Conservation (phyloP, 2,329 filamentous ascomycete genomes). For the Hymenoscyphus salicellus region DNA sequence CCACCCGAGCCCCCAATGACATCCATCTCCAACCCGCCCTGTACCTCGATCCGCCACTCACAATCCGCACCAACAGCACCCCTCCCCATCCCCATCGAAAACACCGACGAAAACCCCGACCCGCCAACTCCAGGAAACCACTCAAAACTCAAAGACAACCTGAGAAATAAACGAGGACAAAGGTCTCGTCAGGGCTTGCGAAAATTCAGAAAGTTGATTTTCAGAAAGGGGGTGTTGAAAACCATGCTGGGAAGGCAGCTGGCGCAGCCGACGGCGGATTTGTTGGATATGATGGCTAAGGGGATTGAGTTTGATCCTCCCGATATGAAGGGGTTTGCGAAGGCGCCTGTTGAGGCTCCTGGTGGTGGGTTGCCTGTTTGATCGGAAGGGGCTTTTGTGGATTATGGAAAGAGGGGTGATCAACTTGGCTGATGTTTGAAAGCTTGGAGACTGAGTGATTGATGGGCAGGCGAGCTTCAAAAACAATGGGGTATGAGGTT, state of each 20-base stretch:
- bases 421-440: background rate
- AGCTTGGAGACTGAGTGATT: background rate
- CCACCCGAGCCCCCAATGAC: background rate
- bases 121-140: background rate
- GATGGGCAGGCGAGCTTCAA: background rate
- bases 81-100: background rate
- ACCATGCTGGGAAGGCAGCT: conserved; percentile 30
- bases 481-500: too few relatives aligned
- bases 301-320: conserved; percentile 13
- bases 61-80: background rate
- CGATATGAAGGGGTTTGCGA: conserved; percentile 2
- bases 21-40: background rate
- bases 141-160: background rate
- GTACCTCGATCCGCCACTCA: background rate
- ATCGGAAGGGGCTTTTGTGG: conserved; percentile 16
- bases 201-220: conserved; percentile 16
- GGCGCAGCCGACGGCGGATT: conserved; percentile 22
- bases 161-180: background rate
- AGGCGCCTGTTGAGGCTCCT: conserved; percentile 15
- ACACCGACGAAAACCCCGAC: background rate
- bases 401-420: background rate
- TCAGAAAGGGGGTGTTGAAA: conserved; percentile 25
- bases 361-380: conserved; percentile 19
- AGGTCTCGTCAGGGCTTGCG: conserved; percentile 11
- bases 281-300: conserved; percentile 22